These are phyloP conservation scores for Dunaliella sp. DNA, from an alignment of 139 green algal species.

Conservation along the genomic window DNA sequence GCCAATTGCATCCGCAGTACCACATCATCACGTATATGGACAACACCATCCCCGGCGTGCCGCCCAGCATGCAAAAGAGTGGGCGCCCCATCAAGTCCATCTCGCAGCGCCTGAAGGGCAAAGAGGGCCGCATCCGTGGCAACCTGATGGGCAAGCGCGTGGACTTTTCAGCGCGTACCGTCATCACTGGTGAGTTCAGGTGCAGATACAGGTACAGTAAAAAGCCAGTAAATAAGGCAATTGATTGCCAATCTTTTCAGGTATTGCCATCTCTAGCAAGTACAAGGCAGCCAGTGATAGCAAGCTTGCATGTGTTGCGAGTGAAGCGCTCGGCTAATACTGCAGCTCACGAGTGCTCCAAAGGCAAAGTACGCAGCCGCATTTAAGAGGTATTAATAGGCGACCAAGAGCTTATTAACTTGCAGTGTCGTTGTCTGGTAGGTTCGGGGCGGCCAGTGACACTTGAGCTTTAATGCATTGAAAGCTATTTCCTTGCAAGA, in stretches of 20 bases:
- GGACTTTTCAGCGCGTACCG: constrained; percentile 97
- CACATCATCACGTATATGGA: constrained; percentile 94
- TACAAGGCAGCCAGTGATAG: background rate
- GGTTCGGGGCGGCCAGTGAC: too few species aligned
- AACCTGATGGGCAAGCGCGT: constrained; percentile 99
- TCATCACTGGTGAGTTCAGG: constrained; percentile 75
- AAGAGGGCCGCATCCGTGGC: constrained; percentile 91
- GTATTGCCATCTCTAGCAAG: too few species aligned
- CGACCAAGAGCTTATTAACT: too few species aligned
- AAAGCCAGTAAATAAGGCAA: background rate
- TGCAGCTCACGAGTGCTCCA: too few species aligned
- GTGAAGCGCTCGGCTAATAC: too few species aligned
- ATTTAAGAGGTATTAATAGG: too few species aligned
- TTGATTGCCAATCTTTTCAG: background rate
- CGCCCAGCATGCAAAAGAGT: constrained; percentile 60
- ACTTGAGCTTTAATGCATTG: too few species aligned
- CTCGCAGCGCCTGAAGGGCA: constrained; percentile 71
- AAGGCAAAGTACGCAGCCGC: too few species aligned
- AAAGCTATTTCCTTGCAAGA: too few species aligned
- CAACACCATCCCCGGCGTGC: constrained; percentile 87
- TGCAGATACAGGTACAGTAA: background rate
- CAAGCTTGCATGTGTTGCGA: too few species aligned
- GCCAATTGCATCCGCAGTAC: constrained; percentile 68
- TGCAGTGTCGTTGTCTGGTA: too few species aligned
- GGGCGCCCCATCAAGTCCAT: constrained; percentile 96